Base-by-base conservation (phyloP, 805 yeast genomes). In the Candida krabiensis region DNA sequence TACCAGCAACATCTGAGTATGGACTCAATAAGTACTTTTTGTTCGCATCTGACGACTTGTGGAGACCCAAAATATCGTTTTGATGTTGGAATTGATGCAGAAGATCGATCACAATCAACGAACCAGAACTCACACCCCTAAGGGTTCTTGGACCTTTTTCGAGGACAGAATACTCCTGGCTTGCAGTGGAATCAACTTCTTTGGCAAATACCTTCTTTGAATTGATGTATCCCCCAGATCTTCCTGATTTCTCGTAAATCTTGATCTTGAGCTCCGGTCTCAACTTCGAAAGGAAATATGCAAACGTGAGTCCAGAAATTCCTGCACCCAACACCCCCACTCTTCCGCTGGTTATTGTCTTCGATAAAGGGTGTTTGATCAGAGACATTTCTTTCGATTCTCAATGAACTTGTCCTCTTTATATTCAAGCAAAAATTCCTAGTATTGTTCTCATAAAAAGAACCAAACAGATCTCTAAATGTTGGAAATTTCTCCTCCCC, bases 141-240 rank as follows among this genome's bases (percentile, higher is more conserved):
- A 93, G 65, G 0, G 98, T 93, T 34, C 98, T 67, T 0, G 99
- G 98, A 0, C 98, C 99, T 45, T 82, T 83, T 52, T 93, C 98
- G 21, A 87, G 59, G 3, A 70, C 42, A 0, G 73, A 58, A 2
- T 49, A 46, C 5, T 52, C 49, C 9, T 48, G 51, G 14, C 43
- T 50, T 4, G 42, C 44, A 18, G 33, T 38, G 2, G 51, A 42
- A 41, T 58, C 66, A 19, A 51, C 51, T 22, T 48, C 55, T 4
- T 53, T 33, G 26, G 65, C 54, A n/a, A 50, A 48, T n/a, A 65
- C 58, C 9, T 53, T 49, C 40, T 74, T 66, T 1, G 88, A 72
- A 29, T 72, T 62, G 54, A 91, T 85, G 75, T 85, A 90, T 0
- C 99, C 99, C 11, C 96, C 97, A 4, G 77, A 61, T 27, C 78